Evolutionary conservation across 305 asterid genomes (phyloP).

Genomic region (Fraxinus latifolia): DNA sequence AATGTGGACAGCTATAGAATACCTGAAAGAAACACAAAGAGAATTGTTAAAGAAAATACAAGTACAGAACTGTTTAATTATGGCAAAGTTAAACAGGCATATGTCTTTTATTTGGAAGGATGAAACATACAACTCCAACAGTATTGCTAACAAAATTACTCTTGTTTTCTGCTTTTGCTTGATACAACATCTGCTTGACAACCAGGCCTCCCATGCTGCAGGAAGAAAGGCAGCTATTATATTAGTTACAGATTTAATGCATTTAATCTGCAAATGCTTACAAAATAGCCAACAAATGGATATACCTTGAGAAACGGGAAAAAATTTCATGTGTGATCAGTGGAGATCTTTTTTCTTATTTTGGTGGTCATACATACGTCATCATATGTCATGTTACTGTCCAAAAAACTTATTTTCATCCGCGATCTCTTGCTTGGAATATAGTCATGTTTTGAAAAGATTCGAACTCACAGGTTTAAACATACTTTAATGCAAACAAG

Average conservation of each 20-base stretch:
- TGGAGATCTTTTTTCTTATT: not conserved
- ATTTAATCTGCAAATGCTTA: slow-evolving; percentile 5
- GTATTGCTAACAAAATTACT: slow-evolving; percentile 78
- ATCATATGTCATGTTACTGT: not conserved
- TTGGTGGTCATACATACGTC: not conserved
- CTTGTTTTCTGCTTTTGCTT: slow-evolving; percentile 73
- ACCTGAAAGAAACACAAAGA: slow-evolving; percentile 46
- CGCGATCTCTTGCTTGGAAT: not conserved
- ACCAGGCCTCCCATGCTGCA: slow-evolving; percentile 99
- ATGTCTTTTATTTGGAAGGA: slow-evolving; percentile 8
- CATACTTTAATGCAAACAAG: not conserved
- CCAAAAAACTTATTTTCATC: not conserved
- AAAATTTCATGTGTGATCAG: not conserved
- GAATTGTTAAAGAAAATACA: slow-evolving; percentile 13
- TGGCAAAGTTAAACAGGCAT: slow-evolving; percentile 11
- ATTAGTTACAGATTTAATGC: slow-evolving; percentile 5
- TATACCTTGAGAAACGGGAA: not conserved
- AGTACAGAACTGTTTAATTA: slow-evolving; percentile 1
- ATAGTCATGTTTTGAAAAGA: not conserved
- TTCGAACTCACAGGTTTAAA: not conserved
- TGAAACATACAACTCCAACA: slow-evolving; percentile 71
- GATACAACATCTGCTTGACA: slow-evolving; percentile 92
- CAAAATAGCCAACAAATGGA: not conserved
- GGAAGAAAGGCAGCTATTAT: slow-evolving; percentile 22
- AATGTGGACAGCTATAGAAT: slow-evolving; percentile 97